A percentile compares a stretch with the other conserved stretches of the same genome.
phyloP scores from a whole-genome alignment of 2,329 filamentous ascomycete genomes.

The Colletotrichum gloeosporioides region DNA sequence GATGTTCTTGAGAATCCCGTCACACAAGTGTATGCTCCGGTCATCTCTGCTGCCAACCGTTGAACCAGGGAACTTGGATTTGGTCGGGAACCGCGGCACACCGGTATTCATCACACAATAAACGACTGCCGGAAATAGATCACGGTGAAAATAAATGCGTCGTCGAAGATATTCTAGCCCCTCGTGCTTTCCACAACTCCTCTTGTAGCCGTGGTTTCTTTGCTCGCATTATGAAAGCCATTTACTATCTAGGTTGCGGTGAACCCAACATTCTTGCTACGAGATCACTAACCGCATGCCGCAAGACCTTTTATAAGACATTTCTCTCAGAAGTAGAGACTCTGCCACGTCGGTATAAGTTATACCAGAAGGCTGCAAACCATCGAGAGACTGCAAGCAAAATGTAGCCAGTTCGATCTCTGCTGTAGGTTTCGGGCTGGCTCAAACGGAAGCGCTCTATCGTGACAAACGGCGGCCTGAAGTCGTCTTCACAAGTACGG shows the following conservation, averaged over 20 bases:
- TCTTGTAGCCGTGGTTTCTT: not conserved
- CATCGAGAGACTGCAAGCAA: not conserved
- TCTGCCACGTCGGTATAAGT: accelerated
- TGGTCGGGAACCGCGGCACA: no score
- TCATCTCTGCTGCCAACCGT: no score
- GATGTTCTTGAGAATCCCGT: no score
- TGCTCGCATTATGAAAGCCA: not conserved
- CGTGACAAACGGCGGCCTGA: accelerated
- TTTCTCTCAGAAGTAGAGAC: not conserved
- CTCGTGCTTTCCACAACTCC: not conserved
- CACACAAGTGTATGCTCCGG: no score
- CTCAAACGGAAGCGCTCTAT: not conserved
- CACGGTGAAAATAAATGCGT: accelerated
- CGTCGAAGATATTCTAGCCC: accelerated
- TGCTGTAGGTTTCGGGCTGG: accelerated
- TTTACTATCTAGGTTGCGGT: no score
- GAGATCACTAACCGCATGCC: accelerated
- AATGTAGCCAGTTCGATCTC: not conserved
- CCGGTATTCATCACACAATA: not conserved
- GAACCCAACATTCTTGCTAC: no score
- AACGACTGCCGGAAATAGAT: accelerated
- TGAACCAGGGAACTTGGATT: no score
- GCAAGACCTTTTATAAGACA: not conserved
- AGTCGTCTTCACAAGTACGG: not conserved
- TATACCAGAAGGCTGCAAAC: not conserved